Conservation (phyloP, 345 rosid genomes). For the Noccaea caerulescens region DNA sequence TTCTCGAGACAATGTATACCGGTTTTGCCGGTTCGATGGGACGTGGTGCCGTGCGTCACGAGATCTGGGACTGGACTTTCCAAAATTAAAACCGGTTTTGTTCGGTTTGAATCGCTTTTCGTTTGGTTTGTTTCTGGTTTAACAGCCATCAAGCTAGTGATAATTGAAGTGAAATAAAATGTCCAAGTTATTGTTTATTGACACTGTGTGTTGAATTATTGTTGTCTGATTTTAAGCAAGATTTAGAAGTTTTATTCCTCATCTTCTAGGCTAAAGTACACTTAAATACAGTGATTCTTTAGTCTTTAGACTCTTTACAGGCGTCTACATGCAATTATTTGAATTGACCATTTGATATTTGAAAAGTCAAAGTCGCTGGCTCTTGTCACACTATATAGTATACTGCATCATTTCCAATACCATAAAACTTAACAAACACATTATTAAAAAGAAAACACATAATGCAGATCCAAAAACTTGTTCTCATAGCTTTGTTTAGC, state of each 20-base stretch:
- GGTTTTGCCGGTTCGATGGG: conserved; percentile 50
- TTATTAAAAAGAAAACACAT: not conserved
- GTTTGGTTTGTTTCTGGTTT: conserved; percentile 9
- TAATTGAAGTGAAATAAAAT: too few relatives aligned
- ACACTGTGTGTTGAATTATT: too few relatives aligned
- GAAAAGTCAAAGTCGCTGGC: conserved; percentile 12
- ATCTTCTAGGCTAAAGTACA: too few relatives aligned
- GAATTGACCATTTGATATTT: not conserved
- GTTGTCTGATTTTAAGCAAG: too few relatives aligned
- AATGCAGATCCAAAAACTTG: conserved; percentile 25
- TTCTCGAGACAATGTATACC: conserved; percentile 40
- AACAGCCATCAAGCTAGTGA: not conserved
- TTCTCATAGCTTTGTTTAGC: conserved; percentile 6
- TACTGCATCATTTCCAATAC: not conserved
- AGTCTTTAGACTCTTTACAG: not conserved
- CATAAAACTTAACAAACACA: conserved; percentile 9
- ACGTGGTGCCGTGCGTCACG: conserved; percentile 41
- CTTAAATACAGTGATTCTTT: too few relatives aligned
- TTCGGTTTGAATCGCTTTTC: not conserved
- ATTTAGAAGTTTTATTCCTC: too few relatives aligned
- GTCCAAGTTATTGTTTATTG: too few relatives aligned
- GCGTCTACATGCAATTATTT: not conserved
- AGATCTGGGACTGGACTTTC: conserved; percentile 44
- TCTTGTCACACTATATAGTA: conserved; percentile 1
- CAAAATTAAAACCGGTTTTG: conserved; percentile 33